A percentile compares a stretch with the other conserved stretches of the same genome.
These are phyloP conservation scores for Mortierella sp. DNA, from an alignment of 371 early-diverging fungal genomes.

Conservation along the genomic window DNA sequence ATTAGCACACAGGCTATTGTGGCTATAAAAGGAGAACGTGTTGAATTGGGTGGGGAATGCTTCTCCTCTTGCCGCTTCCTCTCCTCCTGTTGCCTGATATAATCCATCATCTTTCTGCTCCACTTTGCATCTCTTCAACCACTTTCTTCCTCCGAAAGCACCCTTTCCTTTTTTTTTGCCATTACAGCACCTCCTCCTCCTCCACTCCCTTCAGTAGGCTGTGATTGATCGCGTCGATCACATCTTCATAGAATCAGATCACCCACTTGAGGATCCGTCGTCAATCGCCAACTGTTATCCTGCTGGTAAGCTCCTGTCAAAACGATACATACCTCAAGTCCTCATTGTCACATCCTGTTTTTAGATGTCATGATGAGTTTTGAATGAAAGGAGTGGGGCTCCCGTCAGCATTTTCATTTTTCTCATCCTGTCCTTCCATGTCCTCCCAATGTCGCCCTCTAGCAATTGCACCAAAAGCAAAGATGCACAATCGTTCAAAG, in stretches of 20 bases:
- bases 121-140: constrained; percentile 2
- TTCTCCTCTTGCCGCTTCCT: not conserved
- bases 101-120: not conserved
- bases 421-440: too few species aligned
- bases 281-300: too few species aligned
- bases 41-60: constrained; percentile 1
- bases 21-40: constrained; percentile 9
- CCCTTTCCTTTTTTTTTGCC: not conserved
- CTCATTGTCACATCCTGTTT: too few species aligned
- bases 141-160: not conserved
- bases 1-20: not conserved
- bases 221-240: not conserved
- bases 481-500: constrained; percentile 18
- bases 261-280: too few species aligned
- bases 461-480: not conserved
- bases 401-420: too few species aligned
- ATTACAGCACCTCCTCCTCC: not conserved
- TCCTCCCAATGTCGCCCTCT: too few species aligned
- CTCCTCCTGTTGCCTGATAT: not conserved
- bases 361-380: too few species aligned
- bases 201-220: not conserved
- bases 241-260: not conserved
- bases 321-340: too few species aligned
- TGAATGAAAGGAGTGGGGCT: too few species aligned
- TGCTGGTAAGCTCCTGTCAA: too few species aligned